Evolutionary conservation across 495 filamentous ascomycete species (phyloP).

Genomic region (Durotheca rogersii): DNA sequence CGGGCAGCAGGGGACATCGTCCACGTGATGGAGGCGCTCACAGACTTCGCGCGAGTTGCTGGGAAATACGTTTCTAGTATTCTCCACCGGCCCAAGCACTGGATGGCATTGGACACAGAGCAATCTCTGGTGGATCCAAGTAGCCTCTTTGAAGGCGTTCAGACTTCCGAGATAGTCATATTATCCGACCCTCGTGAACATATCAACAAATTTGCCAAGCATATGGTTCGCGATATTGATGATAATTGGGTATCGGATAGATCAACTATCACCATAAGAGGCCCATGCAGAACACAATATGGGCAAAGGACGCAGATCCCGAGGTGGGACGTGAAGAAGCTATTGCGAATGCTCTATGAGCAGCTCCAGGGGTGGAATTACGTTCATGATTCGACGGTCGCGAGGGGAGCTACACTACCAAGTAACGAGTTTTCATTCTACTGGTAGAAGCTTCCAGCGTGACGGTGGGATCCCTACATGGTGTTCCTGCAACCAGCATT

Average conservation of each 20-base stretch:
- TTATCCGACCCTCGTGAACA: constrained; percentile 13
- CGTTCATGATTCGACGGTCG: constrained; percentile 20
- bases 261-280: constrained; percentile 35
- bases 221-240: constrained; percentile 40
- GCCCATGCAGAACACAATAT: constrained; percentile 31
- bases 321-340: constrained; percentile 24
- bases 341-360: constrained; percentile 23
- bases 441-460: constrained; percentile 18
- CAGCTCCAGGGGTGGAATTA: constrained; percentile 35
- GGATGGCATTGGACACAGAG: neutral
- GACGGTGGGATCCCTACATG: no score
- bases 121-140: constrained; percentile 4
- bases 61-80: constrained; percentile 14
- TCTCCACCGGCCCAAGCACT: neutral
- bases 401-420: constrained; percentile 3
- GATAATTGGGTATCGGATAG: constrained; percentile 40
- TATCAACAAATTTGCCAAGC: constrained; percentile 36
- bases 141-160: constrained; percentile 21
- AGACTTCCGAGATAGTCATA: neutral
- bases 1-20: constrained; percentile 11
- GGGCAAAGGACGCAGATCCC: constrained; percentile 32
- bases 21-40: constrained; percentile 13
- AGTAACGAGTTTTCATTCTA: constrained; percentile 30
- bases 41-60: constrained; percentile 25
- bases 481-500: no score